phyloP scores from a whole-genome alignment of 2,329 filamentous ascomycete genomes.

The Cladophialophora bantiana region DNA sequence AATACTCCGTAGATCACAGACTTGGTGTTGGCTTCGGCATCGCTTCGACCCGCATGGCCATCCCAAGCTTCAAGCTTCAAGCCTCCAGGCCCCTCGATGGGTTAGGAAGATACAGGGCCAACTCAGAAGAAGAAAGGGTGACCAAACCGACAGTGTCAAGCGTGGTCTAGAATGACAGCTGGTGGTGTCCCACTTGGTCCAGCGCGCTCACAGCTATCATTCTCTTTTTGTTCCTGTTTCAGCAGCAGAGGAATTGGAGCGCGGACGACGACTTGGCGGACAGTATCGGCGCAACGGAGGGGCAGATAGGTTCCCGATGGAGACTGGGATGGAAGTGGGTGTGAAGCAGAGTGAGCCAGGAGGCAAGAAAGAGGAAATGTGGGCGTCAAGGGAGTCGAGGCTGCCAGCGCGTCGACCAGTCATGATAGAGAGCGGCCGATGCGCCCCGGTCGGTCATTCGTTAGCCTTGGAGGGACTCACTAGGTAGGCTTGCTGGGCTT shows the following conservation, averaged over 20 bases:
- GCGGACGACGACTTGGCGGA: slow-evolving; percentile 7
- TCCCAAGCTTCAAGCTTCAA: slow-evolving; percentile 14
- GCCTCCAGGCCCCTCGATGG: background rate
- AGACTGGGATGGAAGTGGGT: slow-evolving; percentile 12
- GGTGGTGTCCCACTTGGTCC: slow-evolving; percentile 15
- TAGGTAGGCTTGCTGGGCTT: background rate
- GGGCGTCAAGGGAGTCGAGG: slow-evolving; percentile 23
- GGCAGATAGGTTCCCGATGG: slow-evolving; percentile 8
- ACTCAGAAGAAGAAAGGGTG: slow-evolving; percentile 5
- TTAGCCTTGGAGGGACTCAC: slow-evolving; percentile 6
- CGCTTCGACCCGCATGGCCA: slow-evolving; percentile 33
- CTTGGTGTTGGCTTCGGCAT: slow-evolving; percentile 25
- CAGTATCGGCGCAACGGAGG: slow-evolving; percentile 5
- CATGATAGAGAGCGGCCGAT: background rate
- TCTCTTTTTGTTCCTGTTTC: slow-evolving; percentile 17
- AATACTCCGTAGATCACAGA: slow-evolving; percentile 26
- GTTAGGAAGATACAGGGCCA: background rate
- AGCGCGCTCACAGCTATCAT: background rate
- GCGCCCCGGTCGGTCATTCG: background rate
- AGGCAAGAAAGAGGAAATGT: slow-evolving; percentile 28
- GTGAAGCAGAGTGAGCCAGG: slow-evolving; percentile 23
- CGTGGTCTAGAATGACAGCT: slow-evolving; percentile 23
- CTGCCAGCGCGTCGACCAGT: slow-evolving; percentile 17
- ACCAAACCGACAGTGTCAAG: background rate
- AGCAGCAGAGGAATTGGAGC: slow-evolving; percentile 14